phyloP scores from a whole-genome alignment of 257 asterid species.

The Solanum chmielewskii region DNA sequence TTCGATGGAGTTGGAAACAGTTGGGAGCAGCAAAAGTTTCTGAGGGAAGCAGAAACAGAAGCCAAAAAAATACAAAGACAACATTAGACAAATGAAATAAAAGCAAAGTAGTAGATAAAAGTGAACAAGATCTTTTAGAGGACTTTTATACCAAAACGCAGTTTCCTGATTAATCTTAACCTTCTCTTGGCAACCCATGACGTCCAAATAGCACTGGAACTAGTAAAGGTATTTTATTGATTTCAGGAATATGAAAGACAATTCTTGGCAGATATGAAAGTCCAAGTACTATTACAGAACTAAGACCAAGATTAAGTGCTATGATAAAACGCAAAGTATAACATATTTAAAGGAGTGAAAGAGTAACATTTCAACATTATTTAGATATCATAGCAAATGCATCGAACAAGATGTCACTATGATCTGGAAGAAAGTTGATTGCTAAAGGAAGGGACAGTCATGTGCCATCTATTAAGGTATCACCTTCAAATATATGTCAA shows the following conservation, averaged over 20 bases:
- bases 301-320: not conserved
- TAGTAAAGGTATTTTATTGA: not conserved
- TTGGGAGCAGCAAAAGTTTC: constrained; percentile 83
- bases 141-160: not conserved
- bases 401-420: not conserved
- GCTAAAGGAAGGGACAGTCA: not conserved
- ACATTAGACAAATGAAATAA: not conserved
- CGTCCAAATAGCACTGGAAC: not conserved
- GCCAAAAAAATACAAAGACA: not conserved
- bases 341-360: not conserved
- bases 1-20: constrained; percentile 81
- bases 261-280: not conserved
- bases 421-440: not conserved
- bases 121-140: not conserved
- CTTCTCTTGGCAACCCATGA: not conserved
- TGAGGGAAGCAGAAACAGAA: constrained; percentile 10
- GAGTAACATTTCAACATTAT: not conserved
- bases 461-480: constrained; percentile 1
- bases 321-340: not conserved
- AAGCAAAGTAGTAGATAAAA: not conserved
- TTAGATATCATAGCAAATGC: not conserved
- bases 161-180: not conserved
- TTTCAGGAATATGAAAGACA: not conserved
- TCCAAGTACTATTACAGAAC: not conserved
- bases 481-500: constrained; percentile 88